These are phyloP conservation scores for Phyllostachys edulis DNA, from an alignment of 176 grass and related monocot genomes.

Conservation along the genomic window DNA sequence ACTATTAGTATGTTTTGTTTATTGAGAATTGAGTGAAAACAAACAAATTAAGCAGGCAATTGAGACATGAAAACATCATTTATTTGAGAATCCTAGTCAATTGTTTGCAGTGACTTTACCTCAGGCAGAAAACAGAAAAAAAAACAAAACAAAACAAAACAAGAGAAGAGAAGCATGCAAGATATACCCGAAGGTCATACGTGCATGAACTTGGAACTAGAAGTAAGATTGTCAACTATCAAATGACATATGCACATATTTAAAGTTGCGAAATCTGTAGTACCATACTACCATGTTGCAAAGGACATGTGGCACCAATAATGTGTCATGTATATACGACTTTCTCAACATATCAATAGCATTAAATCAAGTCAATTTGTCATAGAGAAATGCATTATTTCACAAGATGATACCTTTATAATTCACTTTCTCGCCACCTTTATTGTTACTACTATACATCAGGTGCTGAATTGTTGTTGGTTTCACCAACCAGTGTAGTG, in stretches of 20 bases:
- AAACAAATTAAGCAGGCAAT: background rate
- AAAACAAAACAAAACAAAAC: too few species aligned
- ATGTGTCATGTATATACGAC: too few species aligned
- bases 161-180: too few species aligned
- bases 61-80: background rate
- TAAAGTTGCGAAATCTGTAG: too few species aligned
- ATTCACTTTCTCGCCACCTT: too few species aligned
- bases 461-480: background rate
- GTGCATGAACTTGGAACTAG: too few species aligned
- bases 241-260: background rate
- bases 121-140: background rate
- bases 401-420: too few species aligned
- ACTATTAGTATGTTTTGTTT: background rate
- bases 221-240: background rate
- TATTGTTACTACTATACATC: too few species aligned
- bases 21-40: background rate
- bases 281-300: too few species aligned
- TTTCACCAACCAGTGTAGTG: background rate
- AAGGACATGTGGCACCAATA: too few species aligned
- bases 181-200: too few species aligned
- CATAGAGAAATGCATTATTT: background rate
- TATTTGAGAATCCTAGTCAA: background rate
- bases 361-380: background rate
- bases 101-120: background rate
- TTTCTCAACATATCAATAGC: too few species aligned